Percentiles rank a stretch among this genome's conserved stretches.
Evolutionary conservation across 2,329 filamentous ascomycete species (phyloP).

Genomic region (Cordyceps sp.): DNA sequence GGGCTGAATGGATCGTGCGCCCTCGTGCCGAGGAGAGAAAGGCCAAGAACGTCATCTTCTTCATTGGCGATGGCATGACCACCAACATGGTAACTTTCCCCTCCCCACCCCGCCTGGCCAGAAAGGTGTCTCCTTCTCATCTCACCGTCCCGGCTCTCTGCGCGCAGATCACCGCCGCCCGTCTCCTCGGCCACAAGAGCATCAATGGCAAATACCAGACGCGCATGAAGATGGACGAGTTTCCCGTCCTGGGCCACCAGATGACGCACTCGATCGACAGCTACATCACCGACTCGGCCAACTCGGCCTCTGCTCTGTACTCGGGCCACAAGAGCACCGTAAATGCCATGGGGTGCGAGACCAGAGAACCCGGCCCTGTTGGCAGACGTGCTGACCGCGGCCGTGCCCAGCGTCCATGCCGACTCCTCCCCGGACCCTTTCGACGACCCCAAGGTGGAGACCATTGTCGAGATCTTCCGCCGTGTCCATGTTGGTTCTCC

Average conservation of each 20-base stretch:
- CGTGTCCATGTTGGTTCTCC: conserved; percentile 41
- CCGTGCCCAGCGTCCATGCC: conserved; percentile 49
- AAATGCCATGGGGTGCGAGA: conserved; percentile 55
- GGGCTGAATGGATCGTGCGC: conserved; percentile 62
- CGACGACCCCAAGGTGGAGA: conserved; percentile 78
- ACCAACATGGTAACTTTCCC: conserved; percentile 43
- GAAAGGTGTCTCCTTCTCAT: neutral
- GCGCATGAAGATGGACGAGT: conserved; percentile 62
- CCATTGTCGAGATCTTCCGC: conserved; percentile 61
- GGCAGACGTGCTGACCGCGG: neutral
- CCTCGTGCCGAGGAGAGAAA: conserved; percentile 52
- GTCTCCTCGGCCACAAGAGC: conserved; percentile 64
- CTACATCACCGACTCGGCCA: conserved; percentile 78
- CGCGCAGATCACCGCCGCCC: conserved; percentile 50
- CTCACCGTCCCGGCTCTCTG: too few relatives aligned
- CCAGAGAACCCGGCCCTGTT: too few relatives aligned
- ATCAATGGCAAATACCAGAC: conserved; percentile 75
- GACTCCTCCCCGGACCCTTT: conserved; percentile 59
- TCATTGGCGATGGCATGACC: conserved; percentile 61
- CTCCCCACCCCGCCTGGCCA: neutral
- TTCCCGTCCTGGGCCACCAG: conserved; percentile 73
- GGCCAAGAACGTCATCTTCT: conserved; percentile 74
- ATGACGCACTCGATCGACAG: conserved; percentile 78
- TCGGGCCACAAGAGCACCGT: conserved; percentile 72
- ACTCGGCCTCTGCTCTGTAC: conserved; percentile 69